Conservation (phyloP, 2,329 filamentous ascomycete genomes). For the Fonsecaea pedrosoi region DNA sequence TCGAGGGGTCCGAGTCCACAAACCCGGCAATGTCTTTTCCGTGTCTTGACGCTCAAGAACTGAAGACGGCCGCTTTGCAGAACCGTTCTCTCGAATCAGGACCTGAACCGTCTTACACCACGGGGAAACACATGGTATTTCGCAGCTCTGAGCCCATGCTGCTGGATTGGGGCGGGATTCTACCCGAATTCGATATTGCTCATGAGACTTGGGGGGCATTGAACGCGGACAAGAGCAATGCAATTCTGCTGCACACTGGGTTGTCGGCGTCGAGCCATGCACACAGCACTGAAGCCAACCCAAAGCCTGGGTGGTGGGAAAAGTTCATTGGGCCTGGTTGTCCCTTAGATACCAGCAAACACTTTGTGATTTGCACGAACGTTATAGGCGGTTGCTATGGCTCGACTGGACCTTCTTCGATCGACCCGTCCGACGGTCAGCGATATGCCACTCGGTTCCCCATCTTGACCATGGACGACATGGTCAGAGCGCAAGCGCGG, state of each 20-base stretch:
- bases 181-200: constrained; percentile 86
- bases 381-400: constrained; percentile 96
- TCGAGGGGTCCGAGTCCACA: constrained; percentile 54
- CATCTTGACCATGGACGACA: constrained; percentile 93
- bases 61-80: constrained; percentile 73
- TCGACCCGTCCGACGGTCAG: constrained; percentile 86
- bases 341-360: constrained; percentile 87
- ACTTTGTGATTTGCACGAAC: constrained; percentile 95
- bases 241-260: constrained; percentile 89
- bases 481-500: constrained; percentile 94
- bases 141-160: constrained; percentile 75
- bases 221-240: constrained; percentile 82
- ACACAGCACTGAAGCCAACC: constrained; percentile 84
- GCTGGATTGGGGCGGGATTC: constrained; percentile 93
- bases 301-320: constrained; percentile 97
- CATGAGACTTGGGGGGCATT: constrained; percentile 91
- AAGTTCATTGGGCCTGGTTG: constrained; percentile 91
- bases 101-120: constrained; percentile 92
- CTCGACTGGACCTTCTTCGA: constrained; percentile 85
- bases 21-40: constrained; percentile 90
- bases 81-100: constrained; percentile 71
- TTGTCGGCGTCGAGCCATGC: constrained; percentile 97
- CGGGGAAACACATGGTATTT: constrained; percentile 80
- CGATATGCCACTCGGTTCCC: constrained; percentile 94
- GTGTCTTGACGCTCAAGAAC: constrained; percentile 84